Conservation (phyloP, 345 rosid genomes). For the Corchorus capsularis region DNA sequence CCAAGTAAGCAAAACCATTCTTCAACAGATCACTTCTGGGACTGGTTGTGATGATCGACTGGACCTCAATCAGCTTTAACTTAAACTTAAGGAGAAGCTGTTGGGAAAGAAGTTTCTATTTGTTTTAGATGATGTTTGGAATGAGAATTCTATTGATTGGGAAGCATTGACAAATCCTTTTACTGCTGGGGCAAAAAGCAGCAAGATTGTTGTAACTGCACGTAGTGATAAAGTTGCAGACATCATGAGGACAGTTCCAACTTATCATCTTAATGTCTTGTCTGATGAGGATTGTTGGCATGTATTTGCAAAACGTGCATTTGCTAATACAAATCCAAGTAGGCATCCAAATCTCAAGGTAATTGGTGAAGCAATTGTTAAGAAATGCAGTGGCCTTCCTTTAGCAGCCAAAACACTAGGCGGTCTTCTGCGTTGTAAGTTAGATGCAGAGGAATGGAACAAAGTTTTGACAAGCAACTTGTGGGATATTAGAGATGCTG, state of each 20-base stretch:
- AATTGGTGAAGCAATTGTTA: too few species aligned
- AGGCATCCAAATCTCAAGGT: too few species aligned
- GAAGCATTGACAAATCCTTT: conserved; percentile 23
- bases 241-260: conserved; percentile 20
- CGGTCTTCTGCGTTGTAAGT: too few species aligned
- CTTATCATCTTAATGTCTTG: conserved; percentile 20
- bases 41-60: conserved; percentile 11
- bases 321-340: too few species aligned
- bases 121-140: conserved; percentile 37
- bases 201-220: conserved; percentile 32
- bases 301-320: conserved; percentile 29
- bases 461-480: too few species aligned
- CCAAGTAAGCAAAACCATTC: conserved; percentile 23
- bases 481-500: too few species aligned
- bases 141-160: conserved; percentile 19
- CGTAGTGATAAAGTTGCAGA: conserved; percentile 22
- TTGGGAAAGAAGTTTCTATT: conserved; percentile 26
- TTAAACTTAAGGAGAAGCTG: conserved; percentile 22
- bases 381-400: too few species aligned
- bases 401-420: too few species aligned
- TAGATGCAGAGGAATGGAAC: too few species aligned
- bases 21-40: conserved; percentile 12
- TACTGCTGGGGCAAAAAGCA: conserved; percentile 22
- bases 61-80: conserved; percentile 30
- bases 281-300: conserved; percentile 31